Evolutionary conservation across 495 filamentous ascomycete genomes (phyloP), one percentile per base, ranked within the genome.

Genomic region (Parathielavia hyrcaniae): DNA sequence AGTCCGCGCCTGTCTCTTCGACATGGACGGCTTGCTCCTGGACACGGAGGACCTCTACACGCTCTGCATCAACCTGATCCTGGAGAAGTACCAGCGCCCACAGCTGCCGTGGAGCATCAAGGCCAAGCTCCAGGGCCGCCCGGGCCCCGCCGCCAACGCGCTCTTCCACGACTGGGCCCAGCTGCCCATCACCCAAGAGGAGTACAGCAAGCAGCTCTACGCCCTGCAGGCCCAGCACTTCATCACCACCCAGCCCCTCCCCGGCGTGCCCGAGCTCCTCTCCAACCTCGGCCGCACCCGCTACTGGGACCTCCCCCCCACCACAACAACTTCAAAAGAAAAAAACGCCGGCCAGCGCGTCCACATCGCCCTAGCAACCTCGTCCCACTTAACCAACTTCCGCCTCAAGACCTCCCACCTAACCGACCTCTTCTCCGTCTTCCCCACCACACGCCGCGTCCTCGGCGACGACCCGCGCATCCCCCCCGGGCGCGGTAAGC

Each of bases 11-110:
- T 96, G 91, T 74, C 85, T 99, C 57, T 99, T 99, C 68, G 93
- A 98, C 78, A 96, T 98, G 91, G 93, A 98, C 69, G 93, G 93
- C 44, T 85, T 98, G 30, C 80, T 98, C 19, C 85, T 98, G 61
- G 85, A 97, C 73, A 89, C 89, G 16, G 93, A 99, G 69, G 95
- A 99, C 69, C 80, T 87, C 57, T 97, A 97, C 76, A 93, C 89
- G 0, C 69, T 81, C 23, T 86, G 86, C 71, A 87, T 89, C 30
- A 96, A 97, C 71, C 71, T 82, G 39, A 79, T 97, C 41, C 86
- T 99, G 8, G 74, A 77, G 41, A 81, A 87, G 66, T 86, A 91
- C 69, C 80, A 80, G 58, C 84, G 83, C 38, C 84, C 87, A 9
- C 63, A 72, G 19, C 77, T 99, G 6, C 92, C 93, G 2, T 99